phyloP scores from a whole-genome alignment of 345 rosid genomes.

The Brassica nigra region DNA sequence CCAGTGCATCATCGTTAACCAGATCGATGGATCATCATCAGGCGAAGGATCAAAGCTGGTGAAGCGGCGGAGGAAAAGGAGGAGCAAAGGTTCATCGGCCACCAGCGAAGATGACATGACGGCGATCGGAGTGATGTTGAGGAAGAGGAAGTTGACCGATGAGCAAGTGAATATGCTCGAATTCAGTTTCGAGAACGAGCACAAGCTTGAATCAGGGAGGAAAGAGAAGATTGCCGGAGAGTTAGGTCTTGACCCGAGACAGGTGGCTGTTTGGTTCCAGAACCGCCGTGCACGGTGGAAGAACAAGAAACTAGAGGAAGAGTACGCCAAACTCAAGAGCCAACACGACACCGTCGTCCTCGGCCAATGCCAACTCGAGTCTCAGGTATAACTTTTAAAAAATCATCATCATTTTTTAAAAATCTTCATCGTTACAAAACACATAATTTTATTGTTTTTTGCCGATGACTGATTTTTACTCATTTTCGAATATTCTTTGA shows the following conservation, averaged over 20 bases:
- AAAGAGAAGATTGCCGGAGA: slow-evolving; percentile 77
- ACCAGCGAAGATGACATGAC: slow-evolving; percentile 33
- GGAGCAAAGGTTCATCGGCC: slow-evolving; percentile 45
- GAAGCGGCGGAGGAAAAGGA: slow-evolving; percentile 62
- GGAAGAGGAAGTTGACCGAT: slow-evolving; percentile 72
- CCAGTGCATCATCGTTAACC: slow-evolving; percentile 27
- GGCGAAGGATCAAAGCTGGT: slow-evolving; percentile 48
- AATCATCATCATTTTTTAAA: background rate
- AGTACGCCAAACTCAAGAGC: slow-evolving; percentile 55
- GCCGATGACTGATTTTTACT: background rate
- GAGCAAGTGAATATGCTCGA: slow-evolving; percentile 76
- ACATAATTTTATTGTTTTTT: background rate
- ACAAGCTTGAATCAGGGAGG: slow-evolving; percentile 82
- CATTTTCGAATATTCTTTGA: background rate
- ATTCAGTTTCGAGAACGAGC: slow-evolving; percentile 64
- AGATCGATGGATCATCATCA: slow-evolving; percentile 37
- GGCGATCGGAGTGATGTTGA: slow-evolving; percentile 35
- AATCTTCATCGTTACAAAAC: background rate
- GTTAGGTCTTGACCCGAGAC: slow-evolving; percentile 86
- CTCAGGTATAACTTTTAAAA: slow-evolving; percentile 56
- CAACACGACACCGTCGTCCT: slow-evolving; percentile 50
- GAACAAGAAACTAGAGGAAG: slow-evolving; percentile 91
- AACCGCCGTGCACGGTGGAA: slow-evolving; percentile 92
- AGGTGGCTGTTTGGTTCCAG: slow-evolving; percentile 98
- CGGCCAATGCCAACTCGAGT: slow-evolving; percentile 70